Conservation (phyloP, 129 eudicot genomes). For the Flaveria bidentis region DNA sequence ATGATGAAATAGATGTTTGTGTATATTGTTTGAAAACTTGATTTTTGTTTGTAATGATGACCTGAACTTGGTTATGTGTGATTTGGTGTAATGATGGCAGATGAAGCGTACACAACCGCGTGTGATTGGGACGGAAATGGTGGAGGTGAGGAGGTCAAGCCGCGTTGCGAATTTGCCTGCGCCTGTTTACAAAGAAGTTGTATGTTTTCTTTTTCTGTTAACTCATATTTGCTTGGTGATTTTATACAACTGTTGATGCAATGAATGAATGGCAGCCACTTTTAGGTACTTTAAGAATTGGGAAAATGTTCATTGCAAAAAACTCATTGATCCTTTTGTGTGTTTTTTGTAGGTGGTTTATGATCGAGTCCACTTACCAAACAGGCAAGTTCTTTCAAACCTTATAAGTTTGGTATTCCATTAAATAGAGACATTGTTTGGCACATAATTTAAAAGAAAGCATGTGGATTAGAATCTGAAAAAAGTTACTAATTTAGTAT, state of each 20-base stretch:
- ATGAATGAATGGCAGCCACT: not conserved
- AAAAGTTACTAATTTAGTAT: not conserved
- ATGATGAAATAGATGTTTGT: not conserved
- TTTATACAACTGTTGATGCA: not conserved
- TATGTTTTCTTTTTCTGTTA: slow-evolving; percentile 8
- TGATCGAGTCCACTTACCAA: slow-evolving; percentile 50
- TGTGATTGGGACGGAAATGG: slow-evolving; percentile 55
- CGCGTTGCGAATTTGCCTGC: slow-evolving; percentile 68
- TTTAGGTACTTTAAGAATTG: no score
- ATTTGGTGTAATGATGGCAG: slow-evolving; percentile 34
- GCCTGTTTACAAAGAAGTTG: slow-evolving; percentile 72
- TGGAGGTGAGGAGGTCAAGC: slow-evolving; percentile 81
- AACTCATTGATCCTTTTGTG: not conserved
- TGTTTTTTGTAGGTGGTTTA: slow-evolving; percentile 47
- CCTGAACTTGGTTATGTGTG: not conserved
- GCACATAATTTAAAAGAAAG: not conserved
- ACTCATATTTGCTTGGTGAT: not conserved
- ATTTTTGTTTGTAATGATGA: not conserved
- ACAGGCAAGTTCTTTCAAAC: slow-evolving; percentile 40
- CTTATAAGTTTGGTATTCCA: not conserved
- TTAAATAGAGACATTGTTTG: not conserved
- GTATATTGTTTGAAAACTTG: not conserved
- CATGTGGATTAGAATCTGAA: not conserved
- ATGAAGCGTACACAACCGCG: slow-evolving; percentile 69
- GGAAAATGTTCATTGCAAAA: not conserved